A percentile compares a stretch with the other conserved stretches of the same genome.
Conservation (phyloP, 2,329 filamentous ascomycete genomes). For the Ophiostoma australiae region DNA sequence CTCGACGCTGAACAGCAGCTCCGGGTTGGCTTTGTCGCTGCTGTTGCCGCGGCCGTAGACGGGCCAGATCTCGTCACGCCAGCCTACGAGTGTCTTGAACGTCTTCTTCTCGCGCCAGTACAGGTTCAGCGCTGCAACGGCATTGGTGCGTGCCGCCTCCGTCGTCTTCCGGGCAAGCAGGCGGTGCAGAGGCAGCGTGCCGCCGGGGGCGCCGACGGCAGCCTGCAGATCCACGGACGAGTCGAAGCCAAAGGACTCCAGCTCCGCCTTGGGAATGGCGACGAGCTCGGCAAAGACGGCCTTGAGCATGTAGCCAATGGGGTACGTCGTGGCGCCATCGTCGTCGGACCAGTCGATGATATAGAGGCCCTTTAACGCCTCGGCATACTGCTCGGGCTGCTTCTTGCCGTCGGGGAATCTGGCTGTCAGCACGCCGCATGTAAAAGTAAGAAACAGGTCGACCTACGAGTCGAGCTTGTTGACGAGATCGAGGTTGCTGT, state of each 20-base stretch:
- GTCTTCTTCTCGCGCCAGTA: conserved; percentile 65
- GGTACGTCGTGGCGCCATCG: conserved; percentile 51
- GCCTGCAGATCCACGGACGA: conserved; percentile 31
- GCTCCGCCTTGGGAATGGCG: conserved; percentile 51
- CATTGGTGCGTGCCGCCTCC: conserved; percentile 57
- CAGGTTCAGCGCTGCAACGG: conserved; percentile 52
- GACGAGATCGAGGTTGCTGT: conserved; percentile 30
- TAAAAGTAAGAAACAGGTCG: not conserved
- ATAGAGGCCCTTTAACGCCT: conserved; percentile 58
- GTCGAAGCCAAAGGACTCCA: conserved; percentile 55
- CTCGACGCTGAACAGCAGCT: conserved; percentile 69
- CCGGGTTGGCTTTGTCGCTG: conserved; percentile 39
- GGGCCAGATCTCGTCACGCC: conserved; percentile 76
- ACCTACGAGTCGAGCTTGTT: conserved; percentile 31
- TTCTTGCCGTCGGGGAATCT: conserved; percentile 76
- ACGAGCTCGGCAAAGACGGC: conserved; percentile 47
- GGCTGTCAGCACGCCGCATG: not conserved
- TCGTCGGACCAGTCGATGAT: conserved; percentile 60
- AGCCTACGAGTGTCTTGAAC: conserved; percentile 71
- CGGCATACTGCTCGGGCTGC: conserved; percentile 52
- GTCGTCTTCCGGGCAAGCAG: conserved; percentile 53
- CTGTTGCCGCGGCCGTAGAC: conserved; percentile 60
- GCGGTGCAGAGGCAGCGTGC: conserved; percentile 60
- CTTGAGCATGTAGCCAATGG: conserved; percentile 58
- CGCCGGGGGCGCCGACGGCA: conserved; percentile 34